These are phyloP conservation scores for Podospora fimiseda DNA, from an alignment of 495 filamentous ascomycete species.

Conservation along the genomic window DNA sequence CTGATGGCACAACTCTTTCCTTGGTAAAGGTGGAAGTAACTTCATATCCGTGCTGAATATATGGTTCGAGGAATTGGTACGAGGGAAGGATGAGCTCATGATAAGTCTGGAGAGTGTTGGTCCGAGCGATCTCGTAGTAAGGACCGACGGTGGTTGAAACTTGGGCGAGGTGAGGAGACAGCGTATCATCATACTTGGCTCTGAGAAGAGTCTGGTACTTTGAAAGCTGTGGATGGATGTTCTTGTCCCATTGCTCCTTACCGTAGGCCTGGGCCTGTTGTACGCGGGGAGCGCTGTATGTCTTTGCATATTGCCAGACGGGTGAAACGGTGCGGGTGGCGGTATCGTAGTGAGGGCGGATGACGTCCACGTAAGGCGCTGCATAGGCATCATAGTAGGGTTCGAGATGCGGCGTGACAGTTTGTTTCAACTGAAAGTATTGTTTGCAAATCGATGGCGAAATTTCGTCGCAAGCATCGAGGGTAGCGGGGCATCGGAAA, in stretches of 20 bases:
- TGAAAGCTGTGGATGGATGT: conserved; percentile 65
- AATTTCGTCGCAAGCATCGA: conserved; percentile 56
- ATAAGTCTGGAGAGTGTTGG: conserved; percentile 58
- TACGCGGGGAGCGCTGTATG: conserved; percentile 73
- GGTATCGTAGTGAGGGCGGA: conserved; percentile 63
- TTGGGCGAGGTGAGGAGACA: conserved; percentile 69
- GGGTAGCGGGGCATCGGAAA: conserved; percentile 72
- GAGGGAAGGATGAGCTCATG: conserved; percentile 68
- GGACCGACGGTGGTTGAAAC: conserved; percentile 53
- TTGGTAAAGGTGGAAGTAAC: conserved; percentile 59
- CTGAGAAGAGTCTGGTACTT: conserved; percentile 52
- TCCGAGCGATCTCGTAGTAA: conserved; percentile 61
- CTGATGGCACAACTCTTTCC: conserved; percentile 67
- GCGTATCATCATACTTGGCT: conserved; percentile 57
- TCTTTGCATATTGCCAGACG: conserved; percentile 55
- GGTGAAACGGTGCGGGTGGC: conserved; percentile 63
- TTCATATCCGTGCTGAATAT: conserved; percentile 62
- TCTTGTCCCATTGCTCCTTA: conserved; percentile 68
- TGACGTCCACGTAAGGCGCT: conserved; percentile 72
- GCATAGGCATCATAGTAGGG: conserved; percentile 86
- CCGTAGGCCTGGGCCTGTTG: conserved; percentile 57
- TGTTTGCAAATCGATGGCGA: conserved; percentile 81
- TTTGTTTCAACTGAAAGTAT: conserved; percentile 63
- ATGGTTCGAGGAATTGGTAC: conserved; percentile 65
- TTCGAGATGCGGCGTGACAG: conserved; percentile 65